Conservation (phyloP, 164 flowering plant genomes). For the Vitis rotundifolia region DNA sequence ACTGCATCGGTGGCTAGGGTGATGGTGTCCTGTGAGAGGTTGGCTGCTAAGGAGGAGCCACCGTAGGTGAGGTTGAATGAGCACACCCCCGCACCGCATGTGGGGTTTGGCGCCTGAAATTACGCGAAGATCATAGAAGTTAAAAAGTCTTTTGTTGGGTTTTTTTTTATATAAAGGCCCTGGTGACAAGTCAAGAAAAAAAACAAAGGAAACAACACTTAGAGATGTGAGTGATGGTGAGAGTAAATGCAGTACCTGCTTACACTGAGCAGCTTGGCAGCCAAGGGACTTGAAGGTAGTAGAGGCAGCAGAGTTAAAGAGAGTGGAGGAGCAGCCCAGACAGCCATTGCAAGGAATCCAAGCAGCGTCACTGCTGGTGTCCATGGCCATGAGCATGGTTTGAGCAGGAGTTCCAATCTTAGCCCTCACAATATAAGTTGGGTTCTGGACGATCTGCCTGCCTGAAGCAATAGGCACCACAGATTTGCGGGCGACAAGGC, state of each 20-base stretch:
- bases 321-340: conserved; percentile 62
- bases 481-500: conserved; percentile 42
- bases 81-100: conserved; percentile 54
- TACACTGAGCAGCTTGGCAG: conserved; percentile 68
- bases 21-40: conserved; percentile 66
- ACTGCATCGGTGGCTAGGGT: conserved; percentile 57
- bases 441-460: conserved; percentile 58
- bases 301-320: conserved; percentile 48
- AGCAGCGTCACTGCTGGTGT: conserved; percentile 84
- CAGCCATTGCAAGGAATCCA: conserved; percentile 93
- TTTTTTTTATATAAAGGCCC: no score
- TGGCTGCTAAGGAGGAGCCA: conserved; percentile 56
- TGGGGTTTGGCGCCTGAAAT: conserved; percentile 60
- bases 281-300: conserved; percentile 51
- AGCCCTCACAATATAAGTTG: conserved; percentile 71
- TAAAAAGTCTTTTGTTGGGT: no score
- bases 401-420: conserved; percentile 83
- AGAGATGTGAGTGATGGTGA: neutral
- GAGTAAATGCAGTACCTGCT: conserved; percentile 50
- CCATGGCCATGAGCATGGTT: conserved; percentile 74
- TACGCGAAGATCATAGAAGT: no score
- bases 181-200: no score
- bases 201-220: no score
- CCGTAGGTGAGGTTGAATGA: conserved; percentile 80
- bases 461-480: conserved; percentile 79